Evolutionary conservation across 768 basidiomycete genomes (phyloP).

Genomic region (Tubosaeta brunneosetosa): DNA sequence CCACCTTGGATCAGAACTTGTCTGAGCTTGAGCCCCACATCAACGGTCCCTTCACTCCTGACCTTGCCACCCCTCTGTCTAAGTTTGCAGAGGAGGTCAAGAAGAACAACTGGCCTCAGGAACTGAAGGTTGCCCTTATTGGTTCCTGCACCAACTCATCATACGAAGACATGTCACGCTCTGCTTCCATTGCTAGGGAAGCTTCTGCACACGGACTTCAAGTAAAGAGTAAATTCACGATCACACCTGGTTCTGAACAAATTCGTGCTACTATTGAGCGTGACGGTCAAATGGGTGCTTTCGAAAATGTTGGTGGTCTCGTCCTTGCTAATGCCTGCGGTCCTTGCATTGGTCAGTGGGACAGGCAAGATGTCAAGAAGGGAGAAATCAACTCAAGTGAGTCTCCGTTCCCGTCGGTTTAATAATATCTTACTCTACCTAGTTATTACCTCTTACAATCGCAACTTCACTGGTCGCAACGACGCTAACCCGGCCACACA

Average conservation of each 20-base stretch:
- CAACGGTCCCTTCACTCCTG: conserved; percentile 99
- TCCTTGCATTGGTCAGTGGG: conserved; percentile 99
- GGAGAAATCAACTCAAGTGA: conserved; percentile 93
- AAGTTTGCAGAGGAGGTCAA: conserved; percentile 89
- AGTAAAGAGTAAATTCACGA: conserved; percentile 92
- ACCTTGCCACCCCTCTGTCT: conserved; percentile 97
- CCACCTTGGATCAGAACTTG: conserved; percentile 57
- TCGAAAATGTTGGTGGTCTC: conserved; percentile 85
- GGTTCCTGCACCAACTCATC: conserved; percentile 99
- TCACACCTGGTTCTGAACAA: conserved; percentile 98
- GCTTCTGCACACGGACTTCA: conserved; percentile 83
- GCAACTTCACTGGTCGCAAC: conserved; percentile 99
- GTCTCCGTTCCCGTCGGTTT: conserved; percentile 26
- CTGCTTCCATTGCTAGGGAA: conserved; percentile 89
- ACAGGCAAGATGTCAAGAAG: conserved; percentile 93
- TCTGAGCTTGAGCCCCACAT: conserved; percentile 98
- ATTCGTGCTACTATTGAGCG: conserved; percentile 96
- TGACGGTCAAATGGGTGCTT: conserved; percentile 86
- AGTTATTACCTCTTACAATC: conserved; percentile 99
- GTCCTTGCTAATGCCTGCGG: conserved; percentile 99
- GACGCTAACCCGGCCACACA: conserved; percentile 99
- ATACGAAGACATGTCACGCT: conserved; percentile 99
- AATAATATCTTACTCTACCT: background rate
- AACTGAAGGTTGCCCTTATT: conserved; percentile 96
- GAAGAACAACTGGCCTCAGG: conserved; percentile 94